phyloP scores from a whole-genome alignment of 768 basidiomycete species.

The Porphyrellus cyaneotinctus region DNA sequence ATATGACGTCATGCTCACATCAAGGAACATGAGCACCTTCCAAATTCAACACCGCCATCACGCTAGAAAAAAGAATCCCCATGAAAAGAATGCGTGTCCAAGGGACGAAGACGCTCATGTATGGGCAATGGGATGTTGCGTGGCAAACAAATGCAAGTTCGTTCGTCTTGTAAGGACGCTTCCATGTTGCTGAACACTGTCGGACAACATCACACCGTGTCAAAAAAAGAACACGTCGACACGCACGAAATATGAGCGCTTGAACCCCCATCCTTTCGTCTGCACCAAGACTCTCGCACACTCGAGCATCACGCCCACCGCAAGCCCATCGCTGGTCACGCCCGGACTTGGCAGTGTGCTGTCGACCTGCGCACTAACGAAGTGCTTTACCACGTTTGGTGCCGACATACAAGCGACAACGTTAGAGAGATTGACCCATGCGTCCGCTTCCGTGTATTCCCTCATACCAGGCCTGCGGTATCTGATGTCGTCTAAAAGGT shows the following conservation, averaged over 20 bases:
- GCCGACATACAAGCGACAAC: too few species aligned
- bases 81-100: too few species aligned
- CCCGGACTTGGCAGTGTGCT: constrained; percentile 84
- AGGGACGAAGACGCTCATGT: constrained; percentile 60
- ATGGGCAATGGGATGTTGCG: constrained; percentile 71
- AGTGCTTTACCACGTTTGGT: too few species aligned
- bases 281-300: constrained; percentile 69
- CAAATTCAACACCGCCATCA: constrained; percentile 84
- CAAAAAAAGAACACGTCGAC: not conserved
- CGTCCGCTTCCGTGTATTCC: constrained; percentile 82
- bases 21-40: constrained; percentile 53
- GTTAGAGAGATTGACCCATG: too few species aligned
- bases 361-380: constrained; percentile 54
- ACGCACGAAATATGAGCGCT: constrained; percentile 78
- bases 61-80: constrained; percentile 38
- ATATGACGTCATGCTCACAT: not conserved
- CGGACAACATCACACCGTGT: not conserved
- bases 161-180: constrained; percentile 93
- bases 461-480: constrained; percentile 88
- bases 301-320: constrained; percentile 91
- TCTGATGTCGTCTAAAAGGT: constrained; percentile 82
- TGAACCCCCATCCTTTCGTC: constrained; percentile 63
- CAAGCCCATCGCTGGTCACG: constrained; percentile 82
- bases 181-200: constrained; percentile 94
- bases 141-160: constrained; percentile 89